Base-by-base conservation (phyloP, 2,329 filamentous ascomycete species). In the Pseudogymnoascus sp. region DNA sequence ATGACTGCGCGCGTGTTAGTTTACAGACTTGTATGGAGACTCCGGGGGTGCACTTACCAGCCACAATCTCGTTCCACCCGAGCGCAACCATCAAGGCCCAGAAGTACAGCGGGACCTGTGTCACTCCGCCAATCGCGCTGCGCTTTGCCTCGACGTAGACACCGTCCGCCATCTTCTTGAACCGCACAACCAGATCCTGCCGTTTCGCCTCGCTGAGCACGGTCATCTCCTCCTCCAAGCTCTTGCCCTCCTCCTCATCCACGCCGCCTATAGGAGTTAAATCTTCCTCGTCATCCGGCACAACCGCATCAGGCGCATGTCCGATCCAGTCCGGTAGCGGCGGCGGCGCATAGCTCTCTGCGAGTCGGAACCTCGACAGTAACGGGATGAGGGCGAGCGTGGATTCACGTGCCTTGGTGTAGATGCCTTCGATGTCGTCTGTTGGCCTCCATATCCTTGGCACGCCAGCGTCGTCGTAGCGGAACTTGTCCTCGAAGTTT, bases 401-500 rank as follows among this genome's bases (percentile, higher is more conserved):
- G 4, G 91, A 95, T 76, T 97, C 93, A 66, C 93, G 86, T 3
- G 94, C 93, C 66, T 87, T 88, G 36, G 92, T 97, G 76, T 97
- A 99, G 42, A 95, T 80, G 52, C 93, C 92, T 78, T 99, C 94
- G 65, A 99, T 99, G 72, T 99, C 94, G 73, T 99, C 94, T 1
- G 88, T 92, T 1, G 94, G 94, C 23, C 92, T 87, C 94, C 94
- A 99, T 75, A 99, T 96, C 64, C 94, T 84, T 4, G 94, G 94
- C 4, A 99, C 94, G 25, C 94, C 94, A 5, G 87, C 86, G 64
- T 97, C 92, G 70, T 99, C 94, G 71, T 99, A 99, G 66, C 94
- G 88, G 83, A 99, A 99, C 76, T 96, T 97, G 78, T 99, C 94
- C 76, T 99, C 94, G 68, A 99, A 99, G 78, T 97, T 97, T 75